phyloP scores from a whole-genome alignment of 2,329 filamentous ascomycete species.

The Venturia oleaginea region DNA sequence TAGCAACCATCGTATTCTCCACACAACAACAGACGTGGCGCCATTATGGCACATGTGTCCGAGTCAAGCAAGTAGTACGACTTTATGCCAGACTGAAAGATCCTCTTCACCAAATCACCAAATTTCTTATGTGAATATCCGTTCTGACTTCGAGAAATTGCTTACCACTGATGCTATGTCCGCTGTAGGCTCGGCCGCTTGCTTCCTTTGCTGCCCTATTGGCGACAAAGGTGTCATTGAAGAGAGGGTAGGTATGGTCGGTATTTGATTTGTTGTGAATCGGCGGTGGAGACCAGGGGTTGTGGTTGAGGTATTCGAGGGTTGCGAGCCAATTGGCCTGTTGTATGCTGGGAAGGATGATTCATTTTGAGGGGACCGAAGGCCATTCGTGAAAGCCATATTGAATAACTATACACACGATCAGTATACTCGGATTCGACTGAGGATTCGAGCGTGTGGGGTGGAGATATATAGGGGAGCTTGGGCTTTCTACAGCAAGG shows the following conservation, averaged over 20 bases:
- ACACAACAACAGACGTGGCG: neutral
- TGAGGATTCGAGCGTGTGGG: constrained; percentile 10
- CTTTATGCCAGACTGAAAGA: neutral
- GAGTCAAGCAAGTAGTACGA: neutral
- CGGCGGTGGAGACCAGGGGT: constrained; percentile 63
- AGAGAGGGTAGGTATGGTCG: constrained; percentile 64
- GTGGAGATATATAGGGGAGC: constrained; percentile 5
- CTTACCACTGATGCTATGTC: constrained; percentile 47
- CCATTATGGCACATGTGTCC: neutral
- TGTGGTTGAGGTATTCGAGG: neutral
- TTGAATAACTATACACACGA: neutral
- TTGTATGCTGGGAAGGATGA: constrained; percentile 64
- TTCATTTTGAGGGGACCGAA: constrained; percentile 69
- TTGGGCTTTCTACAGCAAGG: neutral
- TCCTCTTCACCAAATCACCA: neutral
- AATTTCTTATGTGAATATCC: neutral
- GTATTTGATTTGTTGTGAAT: constrained; percentile 84
- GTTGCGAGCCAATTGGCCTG: constrained; percentile 54
- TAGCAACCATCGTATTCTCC: neutral
- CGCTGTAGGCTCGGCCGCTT: constrained; percentile 41
- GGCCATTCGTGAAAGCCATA: constrained; percentile 58
- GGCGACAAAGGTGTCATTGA: constrained; percentile 54
- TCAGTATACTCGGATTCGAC: constrained; percentile 1
- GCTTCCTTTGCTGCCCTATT: constrained; percentile 43
- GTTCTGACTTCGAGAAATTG: constrained; percentile 13